Percentiles rank a stretch among this genome's conserved stretches.
Conservation (phyloP, 805 yeast genomes). For the Saturnispora besseyi region DNA sequence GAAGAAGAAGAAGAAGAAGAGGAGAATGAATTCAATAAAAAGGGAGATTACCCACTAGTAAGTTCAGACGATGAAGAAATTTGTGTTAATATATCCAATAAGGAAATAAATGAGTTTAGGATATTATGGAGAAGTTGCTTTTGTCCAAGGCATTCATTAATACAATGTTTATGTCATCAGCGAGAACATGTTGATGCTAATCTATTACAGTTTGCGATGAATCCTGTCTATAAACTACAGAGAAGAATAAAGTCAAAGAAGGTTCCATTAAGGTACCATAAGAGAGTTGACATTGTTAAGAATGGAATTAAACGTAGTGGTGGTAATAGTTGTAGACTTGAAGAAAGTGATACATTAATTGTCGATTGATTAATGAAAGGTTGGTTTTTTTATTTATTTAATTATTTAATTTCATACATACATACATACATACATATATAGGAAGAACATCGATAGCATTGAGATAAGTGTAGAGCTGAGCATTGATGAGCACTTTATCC, state of each 20-base stretch:
- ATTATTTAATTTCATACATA: background rate
- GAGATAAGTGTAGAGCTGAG: too few relatives aligned
- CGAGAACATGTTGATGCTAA: slow-evolving; percentile 10
- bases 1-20: slow-evolving; percentile 13
- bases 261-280: slow-evolving; percentile 6
- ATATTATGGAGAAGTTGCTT: slow-evolving; percentile 12
- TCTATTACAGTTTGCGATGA: slow-evolving; percentile 11
- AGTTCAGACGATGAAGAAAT: slow-evolving; percentile 13
- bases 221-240: slow-evolving; percentile 13
- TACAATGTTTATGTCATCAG: slow-evolving; percentile 20
- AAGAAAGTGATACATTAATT: background rate
- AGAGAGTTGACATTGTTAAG: background rate
- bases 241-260: background rate
- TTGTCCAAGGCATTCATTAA: slow-evolving; percentile 23
- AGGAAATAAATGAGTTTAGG: slow-evolving; percentile 6
- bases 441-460: too few relatives aligned
- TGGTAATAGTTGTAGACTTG: background rate
- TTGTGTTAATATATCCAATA: slow-evolving; percentile 4
- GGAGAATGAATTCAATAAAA: slow-evolving; percentile 10
- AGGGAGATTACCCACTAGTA: slow-evolving; percentile 1
- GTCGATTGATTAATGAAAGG: background rate
- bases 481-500: too few relatives aligned
- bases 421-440: too few relatives aligned
- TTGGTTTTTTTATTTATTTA: background rate
- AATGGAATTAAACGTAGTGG: background rate